Evolutionary conservation across 805 yeast species (phyloP).

Genomic region (Pichia sporocuriosa): DNA sequence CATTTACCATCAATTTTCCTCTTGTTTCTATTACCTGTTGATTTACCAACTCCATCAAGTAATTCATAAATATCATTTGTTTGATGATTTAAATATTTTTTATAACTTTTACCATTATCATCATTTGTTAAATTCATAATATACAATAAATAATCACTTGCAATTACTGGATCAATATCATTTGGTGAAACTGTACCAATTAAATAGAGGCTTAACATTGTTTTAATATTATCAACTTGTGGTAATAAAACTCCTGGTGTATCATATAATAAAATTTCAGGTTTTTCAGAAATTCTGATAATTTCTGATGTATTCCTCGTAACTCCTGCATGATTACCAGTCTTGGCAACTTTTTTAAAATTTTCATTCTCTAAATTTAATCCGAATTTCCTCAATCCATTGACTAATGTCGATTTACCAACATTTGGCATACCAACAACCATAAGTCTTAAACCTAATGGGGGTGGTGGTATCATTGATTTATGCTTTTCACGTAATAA

Average conservation of each 20-base stretch:
- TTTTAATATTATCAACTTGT: conserved; percentile 50
- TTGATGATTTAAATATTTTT: conserved; percentile 47
- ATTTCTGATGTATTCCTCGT: conserved; percentile 74
- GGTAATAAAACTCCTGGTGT: conserved; percentile 94
- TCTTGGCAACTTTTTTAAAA: conserved; percentile 62
- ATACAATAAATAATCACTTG: conserved; percentile 78
- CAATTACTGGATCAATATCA: conserved; percentile 68
- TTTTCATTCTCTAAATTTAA: conserved; percentile 23
- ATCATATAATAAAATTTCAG: conserved; percentile 69
- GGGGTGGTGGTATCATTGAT: conserved; percentile 61
- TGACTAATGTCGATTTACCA: conserved; percentile 89
- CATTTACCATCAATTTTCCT: conserved; percentile 23
- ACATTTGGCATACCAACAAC: conserved; percentile 95
- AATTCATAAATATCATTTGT: conserved; percentile 65
- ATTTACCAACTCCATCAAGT: conserved; percentile 41
- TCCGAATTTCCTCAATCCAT: conserved; percentile 49
- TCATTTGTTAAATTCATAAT: conserved; percentile 63
- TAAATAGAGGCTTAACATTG: conserved; percentile 68
- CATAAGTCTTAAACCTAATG: conserved; percentile 70
- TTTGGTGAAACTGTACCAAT: conserved; percentile 65
- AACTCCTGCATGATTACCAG: conserved; percentile 88
- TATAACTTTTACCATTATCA: conserved; percentile 38
- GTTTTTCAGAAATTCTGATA: conserved; percentile 53
- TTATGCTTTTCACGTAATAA: conserved; percentile 40
- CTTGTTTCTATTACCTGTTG: conserved; percentile 24